Evolutionary conservation across 2,329 filamentous ascomycete genomes (phyloP), one percentile per base, ranked within the genome.

Genomic region (Leptoxyphium fumago): DNA sequence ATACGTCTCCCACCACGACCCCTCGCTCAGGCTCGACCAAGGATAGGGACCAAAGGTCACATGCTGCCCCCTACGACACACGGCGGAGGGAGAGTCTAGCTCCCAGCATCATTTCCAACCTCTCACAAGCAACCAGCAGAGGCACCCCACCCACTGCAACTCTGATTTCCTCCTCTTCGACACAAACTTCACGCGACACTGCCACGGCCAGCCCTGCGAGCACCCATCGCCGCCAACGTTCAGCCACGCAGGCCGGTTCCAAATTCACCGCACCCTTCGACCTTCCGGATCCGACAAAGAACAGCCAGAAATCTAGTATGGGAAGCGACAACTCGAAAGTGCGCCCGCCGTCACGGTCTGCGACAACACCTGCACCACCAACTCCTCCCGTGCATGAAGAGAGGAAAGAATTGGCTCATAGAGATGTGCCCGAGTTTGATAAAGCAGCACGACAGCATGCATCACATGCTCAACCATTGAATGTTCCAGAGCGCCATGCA

Each of bases 131-230:
- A 32, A 28, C 44, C 36, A 30, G 34, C 18, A 44, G 43, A 28
- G 39, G 40, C 28, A 39, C 44, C 17, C 39, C 44, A 40, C 50
- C 45, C 11, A 48, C 51, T 26, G 38, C 50, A 38, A 46, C 46
- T 28, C 47, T 51, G 38, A 41, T 49, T n/a, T 50, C 48, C 3
- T 36, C 32, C 15, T 36, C 32, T 15, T 36, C 32, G 15, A 36
- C 32, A 5, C 15, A 13, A 36, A 36, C 32, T 9, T 36, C 32
- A 36, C 32, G 15, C 15, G 32, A 36, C 32, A 36, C 32, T 9
- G 32, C 15, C 5, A 36, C 32, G 4, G 32, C 32, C 15, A 36
- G 32, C 32, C 15, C 32, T 13, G 32, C 15, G 15, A 15, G 32
- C 32, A 36, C 13, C 9, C 32, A 36, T 15, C 32, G 32, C 32